phyloP scores from a whole-genome alignment of 176 grass and related monocot species.

The Dendrocalamus sinicus region DNA sequence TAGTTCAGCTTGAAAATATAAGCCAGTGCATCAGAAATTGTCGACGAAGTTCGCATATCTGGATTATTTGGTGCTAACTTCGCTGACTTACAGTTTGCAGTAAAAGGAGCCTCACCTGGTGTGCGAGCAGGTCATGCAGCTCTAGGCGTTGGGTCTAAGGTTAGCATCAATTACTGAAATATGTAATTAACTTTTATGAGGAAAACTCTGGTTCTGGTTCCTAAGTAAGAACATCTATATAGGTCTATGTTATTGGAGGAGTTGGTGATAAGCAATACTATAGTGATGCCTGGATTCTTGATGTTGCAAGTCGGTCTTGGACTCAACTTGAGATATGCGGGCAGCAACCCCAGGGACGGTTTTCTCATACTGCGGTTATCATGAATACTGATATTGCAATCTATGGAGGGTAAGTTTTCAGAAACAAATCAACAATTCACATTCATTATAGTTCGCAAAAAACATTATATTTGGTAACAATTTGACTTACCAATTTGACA shows the following conservation, averaged over 20 bases:
- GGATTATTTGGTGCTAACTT: not conserved
- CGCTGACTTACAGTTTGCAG: constrained; percentile 58
- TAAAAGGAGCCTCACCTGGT: constrained; percentile 79
- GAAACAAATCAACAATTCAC: not conserved
- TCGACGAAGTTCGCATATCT: not conserved
- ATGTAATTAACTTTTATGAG: not conserved
- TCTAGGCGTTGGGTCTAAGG: constrained; percentile 78
- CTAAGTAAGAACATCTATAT: constrained; percentile 9
- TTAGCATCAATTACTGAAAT: constrained; percentile 42
- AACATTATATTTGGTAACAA: constrained; percentile 5
- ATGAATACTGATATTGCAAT: constrained; percentile 81
- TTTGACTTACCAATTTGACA: not conserved
- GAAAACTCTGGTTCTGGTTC: not conserved
- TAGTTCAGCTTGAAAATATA: not conserved
- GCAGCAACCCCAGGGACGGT: constrained; percentile 88
- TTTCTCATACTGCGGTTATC: constrained; percentile 79
- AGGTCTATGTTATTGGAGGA: constrained; percentile 94
- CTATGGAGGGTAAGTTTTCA: constrained; percentile 82
- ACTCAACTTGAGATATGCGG: constrained; percentile 80
- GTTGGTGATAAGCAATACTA: constrained; percentile 98
- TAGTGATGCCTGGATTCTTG: constrained; percentile 94
- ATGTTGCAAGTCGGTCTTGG: constrained; percentile 66
- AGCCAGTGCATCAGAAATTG: not conserved
- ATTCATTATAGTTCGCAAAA: not conserved
- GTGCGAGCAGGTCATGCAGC: constrained; percentile 93